Evolutionary conservation across 23 red algal species (phyloP).

Genomic region (Gracilariopsis chorda): DNA sequence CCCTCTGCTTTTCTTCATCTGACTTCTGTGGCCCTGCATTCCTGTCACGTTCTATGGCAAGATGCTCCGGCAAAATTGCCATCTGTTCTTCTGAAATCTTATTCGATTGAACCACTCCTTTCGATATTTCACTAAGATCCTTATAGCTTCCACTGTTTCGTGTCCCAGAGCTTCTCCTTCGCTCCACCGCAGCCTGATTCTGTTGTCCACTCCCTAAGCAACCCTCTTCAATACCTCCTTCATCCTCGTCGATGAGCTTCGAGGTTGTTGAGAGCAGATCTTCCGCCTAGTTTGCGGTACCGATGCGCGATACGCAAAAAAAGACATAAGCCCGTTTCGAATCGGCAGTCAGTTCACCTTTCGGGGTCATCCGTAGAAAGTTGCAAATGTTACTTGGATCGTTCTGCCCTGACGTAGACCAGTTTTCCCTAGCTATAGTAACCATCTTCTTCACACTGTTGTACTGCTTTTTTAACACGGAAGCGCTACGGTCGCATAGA

Average conservation of each 20-base stretch:
- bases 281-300: background rate
- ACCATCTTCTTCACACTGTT: background rate
- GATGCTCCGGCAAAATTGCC: background rate
- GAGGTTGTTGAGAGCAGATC: background rate
- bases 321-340: background rate
- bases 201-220: background rate
- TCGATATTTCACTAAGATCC: background rate
- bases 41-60: background rate
- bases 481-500: background rate
- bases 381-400: background rate
- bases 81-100: background rate
- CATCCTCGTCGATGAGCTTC: background rate
- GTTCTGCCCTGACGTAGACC: background rate
- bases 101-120: background rate
- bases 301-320: background rate
- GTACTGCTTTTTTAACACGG: background rate
- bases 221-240: background rate
- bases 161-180: background rate
- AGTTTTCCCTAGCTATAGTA: background rate
- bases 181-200: background rate
- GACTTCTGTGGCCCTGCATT: background rate
- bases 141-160: background rate
- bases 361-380: background rate
- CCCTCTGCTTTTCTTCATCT: background rate
- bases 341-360: background rate